A percentile compares a stretch with the other conserved stretches of the same genome.
Conservation (phyloP, 352 stramenopile genomes). For the Aphanomyces stellatus region DNA sequence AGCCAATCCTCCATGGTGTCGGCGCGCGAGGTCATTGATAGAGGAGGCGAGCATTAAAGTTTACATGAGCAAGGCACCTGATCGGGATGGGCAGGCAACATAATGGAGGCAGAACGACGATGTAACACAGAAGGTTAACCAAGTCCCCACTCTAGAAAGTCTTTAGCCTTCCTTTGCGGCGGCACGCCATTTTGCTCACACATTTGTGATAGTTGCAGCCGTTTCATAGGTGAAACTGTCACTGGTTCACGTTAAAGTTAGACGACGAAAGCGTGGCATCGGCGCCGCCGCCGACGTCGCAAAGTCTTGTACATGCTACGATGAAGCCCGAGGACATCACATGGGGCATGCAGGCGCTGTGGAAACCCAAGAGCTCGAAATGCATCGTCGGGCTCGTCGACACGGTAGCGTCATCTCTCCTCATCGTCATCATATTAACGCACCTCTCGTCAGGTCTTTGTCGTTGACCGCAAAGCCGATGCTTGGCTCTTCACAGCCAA, state of each 20-base stretch:
- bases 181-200: too few species aligned
- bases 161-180: too few species aligned
- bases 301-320: too few species aligned
- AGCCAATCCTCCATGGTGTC: too few species aligned
- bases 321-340: neutral
- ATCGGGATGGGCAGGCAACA: too few species aligned
- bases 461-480: conserved; percentile 22
- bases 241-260: neutral
- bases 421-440: neutral
- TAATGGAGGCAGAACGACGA: too few species aligned
- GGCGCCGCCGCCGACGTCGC: neutral
- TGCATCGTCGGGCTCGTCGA: conserved; percentile 9
- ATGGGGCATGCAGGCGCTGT: conserved; percentile 4
- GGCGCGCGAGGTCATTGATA: too few species aligned
- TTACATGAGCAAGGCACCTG: too few species aligned
- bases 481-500: conserved; percentile 31
- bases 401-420: neutral
- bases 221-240: neutral
- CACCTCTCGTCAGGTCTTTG: conserved; percentile 10
- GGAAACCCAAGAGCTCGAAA: neutral
- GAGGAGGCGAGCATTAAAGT: too few species aligned
- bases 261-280: neutral
- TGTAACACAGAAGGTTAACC: too few species aligned
- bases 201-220: neutral
- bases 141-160: too few species aligned